Percentiles rank a stretch among this genome's conserved stretches.
These are phyloP conservation scores for Dactylellina haptotyla DNA, from an alignment of 2,329 filamentous ascomycete species.

Conservation along the genomic window DNA sequence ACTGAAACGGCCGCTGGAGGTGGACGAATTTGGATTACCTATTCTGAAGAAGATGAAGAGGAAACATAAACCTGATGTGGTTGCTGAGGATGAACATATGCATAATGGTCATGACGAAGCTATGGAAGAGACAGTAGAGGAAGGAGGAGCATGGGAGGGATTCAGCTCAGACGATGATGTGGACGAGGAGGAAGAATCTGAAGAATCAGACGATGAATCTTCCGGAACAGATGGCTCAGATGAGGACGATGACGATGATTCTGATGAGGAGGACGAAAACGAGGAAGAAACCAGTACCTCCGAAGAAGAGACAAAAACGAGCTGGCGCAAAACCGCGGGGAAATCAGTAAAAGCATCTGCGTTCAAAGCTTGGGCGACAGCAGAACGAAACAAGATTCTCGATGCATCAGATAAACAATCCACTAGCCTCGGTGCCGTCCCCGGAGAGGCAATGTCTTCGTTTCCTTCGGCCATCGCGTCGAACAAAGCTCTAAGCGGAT, in stretches of 20 bases:
- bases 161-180: conserved; percentile 53
- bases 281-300: too few species aligned
- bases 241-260: conserved; percentile 29
- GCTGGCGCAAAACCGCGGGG: conserved; percentile 58
- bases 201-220: conserved; percentile 1
- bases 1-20: conserved; percentile 83
- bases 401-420: conserved; percentile 69
- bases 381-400: conserved; percentile 83
- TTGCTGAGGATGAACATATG: conserved; percentile 60
- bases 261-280: conserved; percentile 47
- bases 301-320: conserved; percentile 60
- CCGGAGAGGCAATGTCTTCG: conserved; percentile 60
- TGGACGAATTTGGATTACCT: conserved; percentile 81
- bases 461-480: conserved; percentile 59
- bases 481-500: conserved; percentile 60
- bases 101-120: conserved; percentile 55
- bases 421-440: conserved; percentile 59
- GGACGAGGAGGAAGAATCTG: conserved; percentile 18
- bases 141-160: conserved; percentile 58
- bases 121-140: conserved; percentile 57
- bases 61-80: conserved; percentile 66
- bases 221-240: conserved; percentile 64
- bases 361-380: conserved; percentile 93
- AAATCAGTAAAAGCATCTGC: conserved; percentile 69
- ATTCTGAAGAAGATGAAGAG: conserved; percentile 85